Base-by-base conservation (phyloP, 805 yeast species). In the Isabelozyma rhagii region DNA sequence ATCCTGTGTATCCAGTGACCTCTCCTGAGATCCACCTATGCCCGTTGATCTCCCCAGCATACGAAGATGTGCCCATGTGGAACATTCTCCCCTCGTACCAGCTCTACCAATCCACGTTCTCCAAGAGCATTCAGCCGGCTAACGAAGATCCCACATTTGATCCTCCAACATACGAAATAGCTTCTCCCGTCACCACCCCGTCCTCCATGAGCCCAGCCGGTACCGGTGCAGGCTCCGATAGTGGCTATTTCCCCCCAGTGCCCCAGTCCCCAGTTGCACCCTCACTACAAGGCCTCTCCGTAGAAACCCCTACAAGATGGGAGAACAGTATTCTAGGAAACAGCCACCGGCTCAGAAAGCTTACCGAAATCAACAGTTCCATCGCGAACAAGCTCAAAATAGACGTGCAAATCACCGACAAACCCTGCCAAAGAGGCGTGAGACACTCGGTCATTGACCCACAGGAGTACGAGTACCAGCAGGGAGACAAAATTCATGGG, bases 71-170 rank as follows among this genome's bases (percentile, higher is more conserved):
- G 25, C 68, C 67, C 15, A 50, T 59, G 14, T 64, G 68, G 66
- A 63, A 61, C 51, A 63, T 65, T 21, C 62, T 64, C 8, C 69
- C 69, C 21, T 61, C 66, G 39, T 65, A 65, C 52, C 68, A 65
- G 49, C 62, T 65, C 39, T 62, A 55, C 47, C 64, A 62, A 54
- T 58, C 65, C 39, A 65, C 69, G 10, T 64, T 64, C 44, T 58
- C 63, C 27, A 64, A 65, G 39, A 58, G 51, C 39, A 52, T 65
- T 27, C 50, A 52, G 18, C 62, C 67, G 6, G 45, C 51, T 38
- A 47, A 51, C 5, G 64, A 64, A 15, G 59, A 63, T 17, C 51
- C 55, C 14, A 39, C 18, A 21, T 50, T 45, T 11, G 67, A 55
- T 36, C 68, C 68, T 4, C 68, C 69, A 7, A 39, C 50, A 10